Conservation (phyloP, 306 rosid genomes). For the Prunus armeniaca region DNA sequence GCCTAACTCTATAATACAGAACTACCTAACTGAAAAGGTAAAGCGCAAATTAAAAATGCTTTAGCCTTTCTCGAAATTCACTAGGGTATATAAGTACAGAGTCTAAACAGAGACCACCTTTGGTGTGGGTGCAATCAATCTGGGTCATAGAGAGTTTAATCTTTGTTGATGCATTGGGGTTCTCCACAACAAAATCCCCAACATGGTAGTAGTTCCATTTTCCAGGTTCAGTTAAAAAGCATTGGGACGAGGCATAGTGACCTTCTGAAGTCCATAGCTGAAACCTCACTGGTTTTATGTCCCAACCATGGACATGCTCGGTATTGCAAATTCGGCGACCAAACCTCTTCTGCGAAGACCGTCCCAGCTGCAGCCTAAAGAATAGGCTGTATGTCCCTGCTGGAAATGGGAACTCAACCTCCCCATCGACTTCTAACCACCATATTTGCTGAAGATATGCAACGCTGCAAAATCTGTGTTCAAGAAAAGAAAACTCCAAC, state of each 20-base stretch:
- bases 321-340: slow-evolving; percentile 73
- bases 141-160: slow-evolving; percentile 89
- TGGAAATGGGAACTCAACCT: slow-evolving; percentile 89
- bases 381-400: slow-evolving; percentile 73
- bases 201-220: slow-evolving; percentile 73
- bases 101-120: slow-evolving; percentile 94
- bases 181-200: slow-evolving; percentile 72
- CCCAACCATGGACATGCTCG: slow-evolving; percentile 93
- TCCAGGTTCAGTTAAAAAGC: slow-evolving; percentile 64
- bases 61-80: slow-evolving; percentile 50
- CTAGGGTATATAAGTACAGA: slow-evolving; percentile 69
- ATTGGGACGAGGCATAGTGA: slow-evolving; percentile 60
- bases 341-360: slow-evolving; percentile 52
- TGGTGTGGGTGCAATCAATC: slow-evolving; percentile 96
- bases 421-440: slow-evolving; percentile 99
- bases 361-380: slow-evolving; percentile 75
- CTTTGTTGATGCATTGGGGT: slow-evolving; percentile 51
- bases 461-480: slow-evolving; percentile 54
- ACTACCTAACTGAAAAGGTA: slow-evolving; percentile 5
- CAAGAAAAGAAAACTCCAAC: slow-evolving; percentile 10
- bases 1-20: slow-evolving; percentile 30
- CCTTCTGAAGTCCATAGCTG: slow-evolving; percentile 91
- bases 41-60: slow-evolving; percentile 46
- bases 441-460: slow-evolving; percentile 95
- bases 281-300: slow-evolving; percentile 72